Evolutionary conservation across 371 early-diverging fungal species (phyloP).

Genomic region (Batrachochytrium dendrobatidis): DNA sequence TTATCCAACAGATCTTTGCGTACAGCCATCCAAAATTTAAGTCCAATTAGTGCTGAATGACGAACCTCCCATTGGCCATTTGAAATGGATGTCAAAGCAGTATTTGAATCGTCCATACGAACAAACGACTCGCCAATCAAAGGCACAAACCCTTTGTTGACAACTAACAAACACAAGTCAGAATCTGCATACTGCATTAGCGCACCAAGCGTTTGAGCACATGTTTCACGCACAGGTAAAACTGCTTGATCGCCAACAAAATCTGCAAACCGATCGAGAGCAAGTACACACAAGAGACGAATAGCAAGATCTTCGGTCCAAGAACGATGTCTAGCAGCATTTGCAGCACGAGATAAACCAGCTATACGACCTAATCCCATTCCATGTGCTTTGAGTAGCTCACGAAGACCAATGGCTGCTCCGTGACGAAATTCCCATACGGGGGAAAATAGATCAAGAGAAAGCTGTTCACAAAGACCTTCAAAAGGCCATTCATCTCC

Average conservation of each 20-base stretch:
- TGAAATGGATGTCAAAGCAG: not conserved
- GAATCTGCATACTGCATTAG: conserved; percentile 53
- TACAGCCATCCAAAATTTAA: conserved; percentile 91
- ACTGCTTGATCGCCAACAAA: conserved; percentile 93
- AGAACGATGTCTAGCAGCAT: conserved; percentile 59
- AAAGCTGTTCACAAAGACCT: conserved; percentile 79
- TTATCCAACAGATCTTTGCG: conserved; percentile 72
- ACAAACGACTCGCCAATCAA: conserved; percentile 17
- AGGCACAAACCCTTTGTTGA: conserved; percentile 35
- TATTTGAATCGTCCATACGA: not conserved
- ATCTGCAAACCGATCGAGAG: conserved; percentile 92
- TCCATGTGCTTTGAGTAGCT: conserved; percentile 81
- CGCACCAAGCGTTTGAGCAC: conserved; percentile 87
- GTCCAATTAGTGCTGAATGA: conserved; percentile 89
- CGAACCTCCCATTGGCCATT: conserved; percentile 79
- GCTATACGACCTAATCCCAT: conserved; percentile 67
- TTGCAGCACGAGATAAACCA: conserved; percentile 47
- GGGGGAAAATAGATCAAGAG: conserved; percentile 78
- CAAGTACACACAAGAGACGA: conserved; percentile 84
- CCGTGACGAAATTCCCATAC: conserved; percentile 96
- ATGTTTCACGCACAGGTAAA: conserved; percentile 93
- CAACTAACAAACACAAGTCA: conserved; percentile 21
- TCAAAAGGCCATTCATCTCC: conserved; percentile 86
- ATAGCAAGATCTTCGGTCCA: conserved; percentile 85
- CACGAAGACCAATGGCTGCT: conserved; percentile 88